Percentiles rank a stretch among this genome's conserved stretches.
These are phyloP conservation scores for Artomyces pyxidatus DNA, from an alignment of 768 basidiomycete species.

Conservation along the genomic window DNA sequence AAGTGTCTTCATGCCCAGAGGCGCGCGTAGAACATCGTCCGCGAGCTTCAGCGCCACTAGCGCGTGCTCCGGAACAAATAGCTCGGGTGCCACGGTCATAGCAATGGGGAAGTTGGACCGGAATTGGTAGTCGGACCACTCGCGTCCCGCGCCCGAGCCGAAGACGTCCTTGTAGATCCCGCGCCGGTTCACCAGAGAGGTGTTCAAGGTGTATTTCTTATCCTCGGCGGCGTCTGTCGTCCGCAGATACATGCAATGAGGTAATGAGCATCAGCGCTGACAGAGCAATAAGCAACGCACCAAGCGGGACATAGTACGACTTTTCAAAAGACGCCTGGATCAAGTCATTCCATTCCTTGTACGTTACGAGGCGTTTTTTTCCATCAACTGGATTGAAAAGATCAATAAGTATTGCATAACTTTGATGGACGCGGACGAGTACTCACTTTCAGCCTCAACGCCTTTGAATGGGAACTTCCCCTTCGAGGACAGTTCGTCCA, in stretches of 20 bases:
- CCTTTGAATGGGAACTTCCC: constrained; percentile 87
- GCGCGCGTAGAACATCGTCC: constrained; percentile 73
- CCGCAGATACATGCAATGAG: background rate
- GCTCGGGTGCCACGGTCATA: constrained; percentile 94
- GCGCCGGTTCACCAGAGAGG: constrained; percentile 71
- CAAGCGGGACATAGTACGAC: constrained; percentile 80
- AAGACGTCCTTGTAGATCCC: constrained; percentile 99
- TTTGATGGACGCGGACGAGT: too few relatives aligned
- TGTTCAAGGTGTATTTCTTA: constrained; percentile 55
- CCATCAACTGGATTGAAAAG: constrained; percentile 33
- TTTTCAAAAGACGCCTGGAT: constrained; percentile 85
- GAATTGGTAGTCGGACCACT: constrained; percentile 98
- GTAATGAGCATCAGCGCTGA: background rate
- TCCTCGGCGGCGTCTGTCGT: constrained; percentile 69
- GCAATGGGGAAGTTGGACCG: constrained; percentile 91
- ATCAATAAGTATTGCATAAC: background rate
- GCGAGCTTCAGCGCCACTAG: constrained; percentile 73
- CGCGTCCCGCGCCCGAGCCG: constrained; percentile 77
- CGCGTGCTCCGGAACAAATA: constrained; percentile 79
- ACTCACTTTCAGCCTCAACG: constrained; percentile 70
- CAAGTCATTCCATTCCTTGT: constrained; percentile 82
- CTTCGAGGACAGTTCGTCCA: constrained; percentile 53
- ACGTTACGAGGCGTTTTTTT: constrained; percentile 62
- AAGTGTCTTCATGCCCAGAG: constrained; percentile 94
- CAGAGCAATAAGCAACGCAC: constrained; percentile 32